Evolutionary conservation across 2,329 filamentous ascomycete species (phyloP).

Genomic region (Penicillium decumbens): DNA sequence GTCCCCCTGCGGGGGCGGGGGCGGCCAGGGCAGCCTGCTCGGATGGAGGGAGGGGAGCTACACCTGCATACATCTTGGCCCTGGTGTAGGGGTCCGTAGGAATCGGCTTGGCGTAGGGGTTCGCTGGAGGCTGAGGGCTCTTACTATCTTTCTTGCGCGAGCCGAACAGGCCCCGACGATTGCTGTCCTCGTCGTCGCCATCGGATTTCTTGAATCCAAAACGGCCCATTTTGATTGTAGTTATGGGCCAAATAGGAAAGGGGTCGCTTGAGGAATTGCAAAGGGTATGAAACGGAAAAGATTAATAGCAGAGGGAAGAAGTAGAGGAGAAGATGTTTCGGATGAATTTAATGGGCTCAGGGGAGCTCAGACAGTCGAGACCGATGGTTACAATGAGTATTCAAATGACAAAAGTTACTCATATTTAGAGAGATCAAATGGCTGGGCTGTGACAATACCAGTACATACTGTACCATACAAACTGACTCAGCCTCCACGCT

Average conservation of each 20-base stretch:
- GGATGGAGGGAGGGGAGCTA: constrained; percentile 35
- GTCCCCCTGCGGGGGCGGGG: constrained; percentile 24
- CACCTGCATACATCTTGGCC: constrained; percentile 44
- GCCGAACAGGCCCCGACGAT: constrained; percentile 57
- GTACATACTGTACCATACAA: not conserved
- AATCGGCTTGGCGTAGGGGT: constrained; percentile 55
- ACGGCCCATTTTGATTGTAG: constrained; percentile 27
- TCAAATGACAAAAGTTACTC: constrained; percentile 2
- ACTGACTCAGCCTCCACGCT: constrained; percentile 18
- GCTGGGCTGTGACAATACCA: not conserved
- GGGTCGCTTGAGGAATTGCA: not conserved
- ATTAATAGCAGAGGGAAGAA: constrained; percentile 1
- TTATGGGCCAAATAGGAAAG: not conserved
- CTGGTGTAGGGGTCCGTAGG: constrained; percentile 53
- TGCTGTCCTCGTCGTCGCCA: constrained; percentile 49
- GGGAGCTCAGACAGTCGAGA: constrained; percentile 25
- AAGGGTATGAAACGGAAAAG: constrained; percentile 2
- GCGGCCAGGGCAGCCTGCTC: constrained; percentile 24
- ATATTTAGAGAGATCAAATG: not conserved
- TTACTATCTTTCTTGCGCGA: constrained; percentile 54
- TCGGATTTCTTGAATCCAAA: constrained; percentile 50
- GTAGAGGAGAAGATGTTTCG: constrained; percentile 10
- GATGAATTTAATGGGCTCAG: constrained; percentile 19
- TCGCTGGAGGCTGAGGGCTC: constrained; percentile 47
- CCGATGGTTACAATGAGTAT: constrained; percentile 13